Evolutionary conservation across 1,139 yeast genomes (phyloP).

Genomic region (Saccharomyces hybrid): DNA sequence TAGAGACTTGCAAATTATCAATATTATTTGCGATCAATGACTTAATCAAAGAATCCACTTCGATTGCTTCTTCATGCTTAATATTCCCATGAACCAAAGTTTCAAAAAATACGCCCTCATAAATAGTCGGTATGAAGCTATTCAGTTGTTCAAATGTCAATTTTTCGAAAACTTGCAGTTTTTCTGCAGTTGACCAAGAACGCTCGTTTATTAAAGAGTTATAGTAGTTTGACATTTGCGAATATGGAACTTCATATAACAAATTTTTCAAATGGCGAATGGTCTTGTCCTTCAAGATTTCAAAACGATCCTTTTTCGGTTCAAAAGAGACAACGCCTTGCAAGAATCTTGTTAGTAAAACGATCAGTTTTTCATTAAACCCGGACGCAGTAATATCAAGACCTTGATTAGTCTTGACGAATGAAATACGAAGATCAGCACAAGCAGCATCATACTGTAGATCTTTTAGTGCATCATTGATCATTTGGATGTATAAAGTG

Average conservation of each 20-base stretch:
- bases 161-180: constrained; percentile 44
- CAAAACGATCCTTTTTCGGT: constrained; percentile 54
- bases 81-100: constrained; percentile 76
- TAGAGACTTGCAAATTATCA: constrained; percentile 30
- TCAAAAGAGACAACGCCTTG: constrained; percentile 45
- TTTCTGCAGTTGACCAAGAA: constrained; percentile 61
- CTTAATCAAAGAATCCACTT: constrained; percentile 39
- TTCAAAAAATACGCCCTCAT: constrained; percentile 48
- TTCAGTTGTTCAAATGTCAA: constrained; percentile 46
- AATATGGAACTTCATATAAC: constrained; percentile 67
- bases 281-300: constrained; percentile 56
- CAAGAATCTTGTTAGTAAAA: constrained; percentile 54
- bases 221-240: constrained; percentile 60
- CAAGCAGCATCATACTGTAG: constrained; percentile 72
- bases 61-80: constrained; percentile 46
- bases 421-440: constrained; percentile 62
- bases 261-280: constrained; percentile 60
- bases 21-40: constrained; percentile 25
- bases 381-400: constrained; percentile 63
- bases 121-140: constrained; percentile 42
- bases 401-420: constrained; percentile 63
- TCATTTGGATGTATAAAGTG: constrained; percentile 55
- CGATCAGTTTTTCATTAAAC: constrained; percentile 71
- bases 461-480: constrained; percentile 72
- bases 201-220: constrained; percentile 61